A percentile compares a stretch with the other conserved stretches of the same genome.
phyloP scores from a whole-genome alignment of 208 protist genomes.

The Acanthamoeba lenticulata region DNA sequence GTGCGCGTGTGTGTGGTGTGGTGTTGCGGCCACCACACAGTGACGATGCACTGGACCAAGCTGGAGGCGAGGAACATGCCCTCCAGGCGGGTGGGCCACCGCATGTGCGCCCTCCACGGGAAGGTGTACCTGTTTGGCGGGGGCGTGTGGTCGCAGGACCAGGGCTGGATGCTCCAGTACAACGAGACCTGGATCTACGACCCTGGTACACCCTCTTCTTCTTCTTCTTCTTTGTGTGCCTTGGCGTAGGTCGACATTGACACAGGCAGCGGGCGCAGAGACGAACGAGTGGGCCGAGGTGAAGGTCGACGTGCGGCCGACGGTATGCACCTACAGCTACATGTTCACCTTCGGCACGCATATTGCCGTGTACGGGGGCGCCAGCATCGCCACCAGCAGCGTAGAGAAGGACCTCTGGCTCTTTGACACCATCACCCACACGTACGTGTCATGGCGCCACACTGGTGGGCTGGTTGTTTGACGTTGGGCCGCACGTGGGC shows the following conservation, averaged over 20 bases:
- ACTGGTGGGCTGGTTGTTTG: neutral
- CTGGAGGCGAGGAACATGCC: conserved; percentile 49
- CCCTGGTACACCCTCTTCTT: neutral
- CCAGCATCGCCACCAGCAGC: neutral
- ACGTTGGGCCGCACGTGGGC: neutral
- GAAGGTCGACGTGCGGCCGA: neutral
- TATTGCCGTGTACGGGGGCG: conserved; percentile 34
- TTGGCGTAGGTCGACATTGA: neutral
- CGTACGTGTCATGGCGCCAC: neutral
- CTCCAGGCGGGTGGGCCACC: conserved; percentile 35
- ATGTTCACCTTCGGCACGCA: conserved; percentile 6
- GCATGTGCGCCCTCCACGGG: neutral
- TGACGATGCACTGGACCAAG: conserved; percentile 28
- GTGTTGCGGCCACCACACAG: neutral
- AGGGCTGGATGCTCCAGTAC: conserved; percentile 48
- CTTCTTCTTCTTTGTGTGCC: neutral
- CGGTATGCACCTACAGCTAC: conserved; percentile 48
- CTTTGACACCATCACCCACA: conserved; percentile 52
- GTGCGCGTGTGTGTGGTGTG: neutral
- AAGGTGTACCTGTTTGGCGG: conserved; percentile 63
- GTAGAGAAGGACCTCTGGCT: conserved; percentile 35
- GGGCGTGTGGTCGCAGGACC: conserved; percentile 45
- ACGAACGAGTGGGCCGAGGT: conserved; percentile 49
- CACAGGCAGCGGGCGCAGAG: neutral
- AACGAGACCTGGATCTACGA: conserved; percentile 56